These are phyloP conservation scores for Candida ovalis DNA, from an alignment of 805 yeast genomes.

Conservation along the genomic window DNA sequence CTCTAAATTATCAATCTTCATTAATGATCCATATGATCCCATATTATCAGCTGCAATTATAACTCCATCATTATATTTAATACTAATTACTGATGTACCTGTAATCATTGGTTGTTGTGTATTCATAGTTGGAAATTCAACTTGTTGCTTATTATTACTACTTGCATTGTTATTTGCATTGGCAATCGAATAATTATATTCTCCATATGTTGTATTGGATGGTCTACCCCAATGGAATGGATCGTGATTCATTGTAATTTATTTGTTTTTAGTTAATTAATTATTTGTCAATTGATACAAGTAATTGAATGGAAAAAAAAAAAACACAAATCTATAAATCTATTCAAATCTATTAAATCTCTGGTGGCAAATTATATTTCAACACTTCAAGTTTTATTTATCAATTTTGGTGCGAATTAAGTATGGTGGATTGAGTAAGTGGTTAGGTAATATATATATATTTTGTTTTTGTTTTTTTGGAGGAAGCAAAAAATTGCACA, in stretches of 20 bases:
- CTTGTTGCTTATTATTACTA: constrained; percentile 9
- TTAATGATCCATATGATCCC: constrained; percentile 89
- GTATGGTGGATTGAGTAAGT: no score
- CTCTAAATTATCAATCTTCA: constrained; percentile 81
- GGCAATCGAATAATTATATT: constrained; percentile 72
- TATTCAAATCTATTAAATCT: no score
- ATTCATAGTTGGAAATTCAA: constrained; percentile 67
- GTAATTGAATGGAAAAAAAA: not conserved
- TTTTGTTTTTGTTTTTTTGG: no score
- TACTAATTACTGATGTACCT: constrained; percentile 91
- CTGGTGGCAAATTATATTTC: no score
- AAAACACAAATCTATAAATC: no score
- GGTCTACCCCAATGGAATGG: constrained; percentile 97
- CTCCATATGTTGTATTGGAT: constrained; percentile 73
- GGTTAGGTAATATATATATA: no score
- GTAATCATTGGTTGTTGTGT: constrained; percentile 95
- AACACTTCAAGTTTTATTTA: no score
- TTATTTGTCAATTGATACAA: not conserved
- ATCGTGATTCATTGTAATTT: constrained; percentile 77
- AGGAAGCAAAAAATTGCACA: no score
- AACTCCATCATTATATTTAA: constrained; percentile 87
- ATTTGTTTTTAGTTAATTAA: not conserved
- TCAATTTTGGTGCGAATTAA: no score
- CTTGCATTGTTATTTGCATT: constrained; percentile 41
- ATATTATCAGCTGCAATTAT: constrained; percentile 93